phyloP scores from a whole-genome alignment of 2,329 filamentous ascomycete species.

The Hyphodiscus sp. region DNA sequence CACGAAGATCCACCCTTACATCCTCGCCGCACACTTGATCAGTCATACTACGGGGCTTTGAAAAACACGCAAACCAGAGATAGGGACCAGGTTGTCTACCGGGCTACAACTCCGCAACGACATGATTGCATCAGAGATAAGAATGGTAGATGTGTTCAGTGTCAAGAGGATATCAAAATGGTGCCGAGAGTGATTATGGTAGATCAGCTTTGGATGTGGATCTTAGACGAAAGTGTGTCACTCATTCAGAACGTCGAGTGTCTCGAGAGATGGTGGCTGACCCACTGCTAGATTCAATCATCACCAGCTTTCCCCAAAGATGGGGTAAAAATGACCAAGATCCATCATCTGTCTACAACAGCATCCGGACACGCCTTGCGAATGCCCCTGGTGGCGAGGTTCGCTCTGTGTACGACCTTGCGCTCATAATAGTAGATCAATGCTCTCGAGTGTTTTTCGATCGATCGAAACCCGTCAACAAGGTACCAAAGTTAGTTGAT shows the following conservation, averaged over 20 bases:
- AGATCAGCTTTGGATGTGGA: constrained; percentile 39
- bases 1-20: constrained; percentile 29
- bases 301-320: constrained; percentile 36
- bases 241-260: not conserved
- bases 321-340: constrained; percentile 38
- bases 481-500: constrained; percentile 27
- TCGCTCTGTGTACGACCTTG: constrained; percentile 34
- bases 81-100: constrained; percentile 26
- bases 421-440: constrained; percentile 34
- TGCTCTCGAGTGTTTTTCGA: constrained; percentile 37
- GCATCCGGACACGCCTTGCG: not conserved
- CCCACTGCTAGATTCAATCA: constrained; percentile 27
- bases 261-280: not conserved
- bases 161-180: not conserved
- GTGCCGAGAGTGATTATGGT: constrained; percentile 33
- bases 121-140: no score
- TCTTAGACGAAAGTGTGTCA: constrained; percentile 29
- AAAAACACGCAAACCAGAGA: constrained; percentile 36
- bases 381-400: constrained; percentile 13
- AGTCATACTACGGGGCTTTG: constrained; percentile 37
- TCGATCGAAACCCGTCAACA: constrained; percentile 27
- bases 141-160: no score
- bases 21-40: constrained; percentile 40
- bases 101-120: no score
- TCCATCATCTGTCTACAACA: constrained; percentile 34